phyloP scores from a whole-genome alignment of 768 basidiomycete genomes.

The Mycena filopes region DNA sequence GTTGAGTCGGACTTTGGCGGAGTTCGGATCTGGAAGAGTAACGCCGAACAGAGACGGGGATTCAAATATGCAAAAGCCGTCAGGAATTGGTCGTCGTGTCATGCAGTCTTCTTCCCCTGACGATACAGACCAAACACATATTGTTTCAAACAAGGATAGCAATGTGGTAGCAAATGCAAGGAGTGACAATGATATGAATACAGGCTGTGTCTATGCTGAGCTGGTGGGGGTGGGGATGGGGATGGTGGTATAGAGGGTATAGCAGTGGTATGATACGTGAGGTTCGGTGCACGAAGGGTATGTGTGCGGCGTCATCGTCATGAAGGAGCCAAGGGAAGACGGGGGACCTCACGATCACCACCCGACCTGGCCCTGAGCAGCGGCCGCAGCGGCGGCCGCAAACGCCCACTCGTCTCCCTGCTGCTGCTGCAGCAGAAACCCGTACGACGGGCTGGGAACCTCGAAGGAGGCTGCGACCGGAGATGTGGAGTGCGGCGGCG shows the following conservation, averaged over 20 bases:
- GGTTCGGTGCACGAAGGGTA: neutral
- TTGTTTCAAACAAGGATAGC: neutral
- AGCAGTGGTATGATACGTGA: slow-evolving; percentile 1
- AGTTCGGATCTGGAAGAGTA: too few species aligned
- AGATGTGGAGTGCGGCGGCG: slow-evolving; percentile 8
- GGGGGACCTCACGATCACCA: slow-evolving; percentile 5
- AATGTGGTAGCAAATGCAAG: slow-evolving; percentile 2
- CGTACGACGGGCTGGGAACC: slow-evolving; percentile 18
- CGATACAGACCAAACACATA: too few species aligned
- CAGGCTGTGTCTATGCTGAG: slow-evolving; percentile 12
- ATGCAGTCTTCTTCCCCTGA: too few species aligned
- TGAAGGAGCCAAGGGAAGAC: neutral
- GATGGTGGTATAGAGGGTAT: slow-evolving; percentile 5
- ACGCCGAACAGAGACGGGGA: too few species aligned
- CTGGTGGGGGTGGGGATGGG: neutral
- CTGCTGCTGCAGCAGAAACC: slow-evolving; percentile 20
- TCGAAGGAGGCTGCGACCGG: slow-evolving; percentile 26
- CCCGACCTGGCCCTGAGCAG: neutral
- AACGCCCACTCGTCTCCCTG: slow-evolving; percentile 20
- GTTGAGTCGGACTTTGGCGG: too few species aligned
- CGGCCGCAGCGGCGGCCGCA: slow-evolving; percentile 5
- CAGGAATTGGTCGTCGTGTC: too few species aligned
- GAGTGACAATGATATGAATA: slow-evolving; percentile 17
- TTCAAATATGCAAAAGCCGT: too few species aligned
- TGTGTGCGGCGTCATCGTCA: neutral